A percentile compares a stretch with the other conserved stretches of the same genome.
Evolutionary conservation across 1,284 basidiomycete species (phyloP).

Genomic region (Xerocomus cyaneibrunnescens): DNA sequence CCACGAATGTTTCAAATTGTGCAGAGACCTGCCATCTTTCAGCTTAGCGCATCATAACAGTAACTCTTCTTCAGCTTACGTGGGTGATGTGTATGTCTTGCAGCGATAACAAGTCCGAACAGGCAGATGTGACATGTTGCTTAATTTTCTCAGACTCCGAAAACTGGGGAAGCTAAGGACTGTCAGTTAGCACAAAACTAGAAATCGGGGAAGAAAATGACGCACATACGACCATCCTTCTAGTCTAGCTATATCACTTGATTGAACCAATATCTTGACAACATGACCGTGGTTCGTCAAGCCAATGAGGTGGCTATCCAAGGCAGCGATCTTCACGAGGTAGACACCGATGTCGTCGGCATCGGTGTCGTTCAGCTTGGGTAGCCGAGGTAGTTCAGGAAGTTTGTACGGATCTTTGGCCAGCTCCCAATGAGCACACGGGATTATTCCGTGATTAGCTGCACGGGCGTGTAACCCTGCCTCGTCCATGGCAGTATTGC

Average conservation of each 20-base stretch:
- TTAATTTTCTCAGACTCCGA: constrained; percentile 57
- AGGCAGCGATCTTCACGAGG: constrained; percentile 77
- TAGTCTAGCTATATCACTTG: constrained; percentile 36
- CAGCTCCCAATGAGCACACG: constrained; percentile 61
- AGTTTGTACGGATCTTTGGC: constrained; percentile 52
- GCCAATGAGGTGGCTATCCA: constrained; percentile 67
- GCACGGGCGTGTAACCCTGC: constrained; percentile 39
- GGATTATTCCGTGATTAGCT: constrained; percentile 45
- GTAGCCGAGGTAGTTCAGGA: constrained; percentile 53
- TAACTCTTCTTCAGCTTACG: constrained; percentile 39
- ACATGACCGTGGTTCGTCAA: constrained; percentile 79
- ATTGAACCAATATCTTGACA: constrained; percentile 50
- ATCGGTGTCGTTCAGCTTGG: constrained; percentile 36
- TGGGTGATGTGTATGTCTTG: constrained; percentile 64
- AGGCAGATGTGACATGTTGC: constrained; percentile 44
- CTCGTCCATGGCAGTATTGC: constrained; percentile 48
- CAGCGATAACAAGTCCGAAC: constrained; percentile 39
- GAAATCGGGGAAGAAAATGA: constrained; percentile 2
- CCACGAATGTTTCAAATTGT: constrained; percentile 76
- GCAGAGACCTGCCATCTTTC: constrained; percentile 69
- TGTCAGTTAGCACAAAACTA: constrained; percentile 4
- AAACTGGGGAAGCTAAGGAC: constrained; percentile 62
- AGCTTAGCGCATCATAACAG: constrained; percentile 9
- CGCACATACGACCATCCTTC: constrained; percentile 78
- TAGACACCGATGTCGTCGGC: constrained; percentile 42